Base-by-base conservation (phyloP, 495 filamentous ascomycete genomes). In the Geopyxis carbonaria region DNA sequence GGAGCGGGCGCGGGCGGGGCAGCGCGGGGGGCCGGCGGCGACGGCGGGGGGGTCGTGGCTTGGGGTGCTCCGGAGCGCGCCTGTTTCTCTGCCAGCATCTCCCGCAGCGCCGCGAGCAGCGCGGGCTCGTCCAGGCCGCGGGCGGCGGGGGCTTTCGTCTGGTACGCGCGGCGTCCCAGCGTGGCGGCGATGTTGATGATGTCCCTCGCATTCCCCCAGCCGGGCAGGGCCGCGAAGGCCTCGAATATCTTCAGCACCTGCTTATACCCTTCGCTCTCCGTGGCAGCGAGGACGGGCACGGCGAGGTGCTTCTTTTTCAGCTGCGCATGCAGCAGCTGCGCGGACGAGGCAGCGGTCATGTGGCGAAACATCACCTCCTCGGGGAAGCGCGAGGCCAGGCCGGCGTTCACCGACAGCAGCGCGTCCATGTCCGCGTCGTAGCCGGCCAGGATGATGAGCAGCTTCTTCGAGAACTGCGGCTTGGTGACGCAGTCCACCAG, bases 361-460 rank as follows among this genome's bases (percentile, higher is more conserved):
- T 57, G 44, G 3, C 54, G 34, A 53, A 78, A 79, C 34, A 59
- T 46, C n/a, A 79, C 31, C 8, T 62, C 58, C 29, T 67, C 68
- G 1, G 74, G 67, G 51, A 81, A 80, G 6, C 75, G 61, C 34
- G 64, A 65, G 0, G 70, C 63, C 10, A 80, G 56, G 1, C 73
- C 72, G 18, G 66, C 59, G 43, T 78, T 78, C 29, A 66, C 64
- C 4, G 56, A 48, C 68, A 86, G 71, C 1, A 89, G 64, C 0
- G 65, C 60, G 49, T 85, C 73, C 46, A 86, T 84, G 22, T 83
- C 75, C 0, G 59, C 41, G 22, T 72, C 68, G 41, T 89, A 85
- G 1, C 81, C 80, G 0, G 81, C 80, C 0, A 86, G 63, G 30
- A 89, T 80, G n/a, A 78, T 64, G 29, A 89, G 63, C 0, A 89